phyloP scores from a whole-genome alignment of 2,329 filamentous ascomycete genomes.

The Exophiala xenobiotica region DNA sequence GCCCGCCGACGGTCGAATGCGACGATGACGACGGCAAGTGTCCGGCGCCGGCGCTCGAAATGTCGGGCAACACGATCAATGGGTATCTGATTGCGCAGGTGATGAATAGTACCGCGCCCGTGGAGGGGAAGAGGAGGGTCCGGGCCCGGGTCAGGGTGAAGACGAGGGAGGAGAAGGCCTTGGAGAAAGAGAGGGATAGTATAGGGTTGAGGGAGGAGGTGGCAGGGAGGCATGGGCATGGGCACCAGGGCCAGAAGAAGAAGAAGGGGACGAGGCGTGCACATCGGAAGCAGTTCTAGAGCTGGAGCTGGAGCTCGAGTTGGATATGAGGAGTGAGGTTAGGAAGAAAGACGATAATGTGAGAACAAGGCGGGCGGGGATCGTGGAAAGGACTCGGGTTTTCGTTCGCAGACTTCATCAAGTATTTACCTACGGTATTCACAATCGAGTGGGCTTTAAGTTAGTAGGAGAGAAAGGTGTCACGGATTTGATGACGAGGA shows the following conservation, averaged over 20 bases:
- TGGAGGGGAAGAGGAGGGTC: constrained; percentile 21
- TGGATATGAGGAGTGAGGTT: too few species aligned
- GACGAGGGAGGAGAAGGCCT: constrained; percentile 1
- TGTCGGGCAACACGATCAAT: constrained; percentile 21
- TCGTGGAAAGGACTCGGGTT: too few species aligned
- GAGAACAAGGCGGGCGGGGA: too few species aligned
- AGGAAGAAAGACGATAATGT: too few species aligned
- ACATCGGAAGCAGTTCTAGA: constrained; percentile 15
- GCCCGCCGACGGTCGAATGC: constrained; percentile 24
- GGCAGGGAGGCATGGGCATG: not conserved
- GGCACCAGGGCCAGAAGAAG: constrained; percentile 1
- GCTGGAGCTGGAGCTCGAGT: too few species aligned
- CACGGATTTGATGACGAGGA: too few species aligned
- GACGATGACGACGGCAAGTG: constrained; percentile 23
- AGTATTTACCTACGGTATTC: too few species aligned
- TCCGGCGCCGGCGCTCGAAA: constrained; percentile 19
- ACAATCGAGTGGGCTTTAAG: too few species aligned
- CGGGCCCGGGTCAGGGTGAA: constrained; percentile 14
- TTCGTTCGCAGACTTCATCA: too few species aligned
- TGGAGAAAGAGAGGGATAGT: not conserved
- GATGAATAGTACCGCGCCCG: constrained; percentile 22
- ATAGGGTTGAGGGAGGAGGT: not conserved
- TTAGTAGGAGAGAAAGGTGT: too few species aligned
- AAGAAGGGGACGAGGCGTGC: constrained; percentile 14
- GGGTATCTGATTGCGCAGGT: constrained; percentile 26